Conservation (phyloP, 805 yeast genomes). For the Geotrichum ghanense region DNA sequence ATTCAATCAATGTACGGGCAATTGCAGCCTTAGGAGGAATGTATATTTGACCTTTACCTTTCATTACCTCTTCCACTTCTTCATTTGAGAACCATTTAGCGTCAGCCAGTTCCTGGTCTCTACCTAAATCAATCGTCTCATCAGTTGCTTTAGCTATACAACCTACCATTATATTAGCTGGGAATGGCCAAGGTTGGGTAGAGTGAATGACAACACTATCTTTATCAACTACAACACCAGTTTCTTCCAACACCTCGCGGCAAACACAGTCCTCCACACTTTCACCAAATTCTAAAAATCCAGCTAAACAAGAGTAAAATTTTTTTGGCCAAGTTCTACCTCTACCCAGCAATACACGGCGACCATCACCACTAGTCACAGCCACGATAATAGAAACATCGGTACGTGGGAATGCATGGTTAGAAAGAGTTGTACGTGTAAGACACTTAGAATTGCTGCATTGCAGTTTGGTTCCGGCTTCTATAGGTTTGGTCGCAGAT, state of each 20-base stretch:
- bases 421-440: slow-evolving; percentile 41
- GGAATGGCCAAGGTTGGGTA: slow-evolving; percentile 98
- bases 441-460: slow-evolving; percentile 28
- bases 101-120: slow-evolving; percentile 77
- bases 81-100: slow-evolving; percentile 72
- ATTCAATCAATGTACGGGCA: slow-evolving; percentile 24
- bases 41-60: slow-evolving; percentile 11
- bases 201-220: slow-evolving; percentile 40
- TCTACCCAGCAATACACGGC: slow-evolving; percentile 60
- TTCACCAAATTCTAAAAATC: slow-evolving; percentile 93
- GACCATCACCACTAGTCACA: slow-evolving; percentile 47
- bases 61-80: slow-evolving; percentile 35
- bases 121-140: slow-evolving; percentile 47
- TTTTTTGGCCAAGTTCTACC: slow-evolving; percentile 46
- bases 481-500: slow-evolving; percentile 25
- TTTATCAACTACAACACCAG: slow-evolving; percentile 45
- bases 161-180: slow-evolving; percentile 88
- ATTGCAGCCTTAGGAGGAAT: slow-evolving; percentile 26
- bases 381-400: slow-evolving; percentile 85
- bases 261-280: slow-evolving; percentile 78
- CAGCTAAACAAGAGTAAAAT: slow-evolving; percentile 83
- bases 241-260: slow-evolving; percentile 92
- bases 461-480: slow-evolving; percentile 30
- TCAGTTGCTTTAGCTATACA: slow-evolving; percentile 78
- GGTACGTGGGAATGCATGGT: slow-evolving; percentile 82